Evolutionary conservation across 768 basidiomycete species (phyloP).

Genomic region (Postia placenta): DNA sequence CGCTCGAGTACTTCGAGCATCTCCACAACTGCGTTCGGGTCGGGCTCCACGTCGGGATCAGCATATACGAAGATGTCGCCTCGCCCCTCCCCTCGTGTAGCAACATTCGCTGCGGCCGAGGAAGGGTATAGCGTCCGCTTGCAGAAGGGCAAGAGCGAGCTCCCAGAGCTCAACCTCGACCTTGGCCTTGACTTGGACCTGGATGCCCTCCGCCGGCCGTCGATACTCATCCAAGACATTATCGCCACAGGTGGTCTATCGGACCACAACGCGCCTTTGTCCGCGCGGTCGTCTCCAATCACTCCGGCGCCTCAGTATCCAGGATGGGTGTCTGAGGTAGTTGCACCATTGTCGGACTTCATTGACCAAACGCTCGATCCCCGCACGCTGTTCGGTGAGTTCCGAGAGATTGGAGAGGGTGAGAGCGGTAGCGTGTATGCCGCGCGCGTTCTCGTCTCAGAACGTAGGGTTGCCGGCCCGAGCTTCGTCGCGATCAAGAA

Average conservation of each 20-base stretch:
- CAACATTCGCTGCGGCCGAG: constrained; percentile 11
- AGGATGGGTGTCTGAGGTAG: constrained; percentile 56
- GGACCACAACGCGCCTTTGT: constrained; percentile 16
- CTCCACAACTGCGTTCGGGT: constrained; percentile 1
- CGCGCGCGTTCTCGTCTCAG: constrained; percentile 25
- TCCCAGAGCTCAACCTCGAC: constrained; percentile 7
- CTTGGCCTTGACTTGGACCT: constrained; percentile 5
- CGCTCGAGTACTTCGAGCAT: constrained; percentile 1
- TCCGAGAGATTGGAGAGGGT: constrained; percentile 79
- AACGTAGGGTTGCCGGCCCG: constrained; percentile 5
- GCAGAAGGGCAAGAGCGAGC: constrained; percentile 11
- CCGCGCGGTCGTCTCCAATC: constrained; percentile 26
- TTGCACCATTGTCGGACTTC: constrained; percentile 54
- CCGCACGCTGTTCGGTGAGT: constrained; percentile 53
- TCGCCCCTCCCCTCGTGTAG: constrained; percentile 16
- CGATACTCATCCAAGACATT: constrained; percentile 16
- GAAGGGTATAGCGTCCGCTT: constrained; percentile 10
- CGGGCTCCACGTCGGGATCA: constrained; percentile 5
- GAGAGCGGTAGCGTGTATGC: constrained; percentile 70
- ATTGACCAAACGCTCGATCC: constrained; percentile 63
- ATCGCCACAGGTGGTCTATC: constrained; percentile 7
- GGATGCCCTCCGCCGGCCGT: constrained; percentile 11
- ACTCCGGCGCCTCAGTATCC: constrained; percentile 48
- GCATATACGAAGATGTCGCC: constrained; percentile 18
- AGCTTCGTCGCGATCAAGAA: constrained; percentile 68